These are phyloP conservation scores for Sporothrix euskadiensis DNA, from an alignment of 2,329 filamentous ascomycete genomes.

Conservation along the genomic window DNA sequence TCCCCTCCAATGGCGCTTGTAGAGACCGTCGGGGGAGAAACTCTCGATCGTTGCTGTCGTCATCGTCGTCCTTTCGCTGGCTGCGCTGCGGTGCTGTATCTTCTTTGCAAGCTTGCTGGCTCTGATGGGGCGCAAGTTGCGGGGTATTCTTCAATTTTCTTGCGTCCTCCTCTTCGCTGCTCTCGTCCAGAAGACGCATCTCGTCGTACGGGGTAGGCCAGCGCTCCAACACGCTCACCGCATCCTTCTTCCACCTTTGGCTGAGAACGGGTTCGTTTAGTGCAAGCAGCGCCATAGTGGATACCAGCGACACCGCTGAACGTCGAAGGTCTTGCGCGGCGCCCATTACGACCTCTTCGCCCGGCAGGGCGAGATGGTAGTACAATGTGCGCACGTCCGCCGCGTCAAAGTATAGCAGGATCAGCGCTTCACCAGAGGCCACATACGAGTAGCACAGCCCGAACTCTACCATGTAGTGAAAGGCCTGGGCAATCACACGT, in stretches of 20 bases:
- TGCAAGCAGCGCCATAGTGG: neutral
- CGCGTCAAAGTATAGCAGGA: neutral
- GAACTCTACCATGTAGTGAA: constrained; percentile 28
- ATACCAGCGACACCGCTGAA: neutral
- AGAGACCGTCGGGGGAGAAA: neutral
- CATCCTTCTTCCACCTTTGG: constrained; percentile 17
- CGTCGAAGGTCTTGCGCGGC: neutral
- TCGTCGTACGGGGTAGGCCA: constrained; percentile 7
- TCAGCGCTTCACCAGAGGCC: constrained; percentile 16
- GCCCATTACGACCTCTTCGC: neutral
- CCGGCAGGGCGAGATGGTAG: constrained; percentile 21
- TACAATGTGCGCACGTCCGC: constrained; percentile 14
- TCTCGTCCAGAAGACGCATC: neutral
- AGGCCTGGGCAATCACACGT: constrained; percentile 21
- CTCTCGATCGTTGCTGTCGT: neutral
- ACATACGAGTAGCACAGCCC: constrained; percentile 24
- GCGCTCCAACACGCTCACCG: neutral
- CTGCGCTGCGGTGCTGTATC: neutral
- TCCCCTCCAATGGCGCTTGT: neutral
- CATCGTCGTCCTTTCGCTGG: neutral
- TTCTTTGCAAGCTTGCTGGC: neutral
- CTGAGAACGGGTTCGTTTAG: neutral
- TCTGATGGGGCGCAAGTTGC: neutral
- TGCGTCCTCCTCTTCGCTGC: neutral
- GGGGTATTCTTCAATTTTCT: neutral